Evolutionary conservation across 768 basidiomycete genomes (phyloP).

Genomic region (Mycena metata): DNA sequence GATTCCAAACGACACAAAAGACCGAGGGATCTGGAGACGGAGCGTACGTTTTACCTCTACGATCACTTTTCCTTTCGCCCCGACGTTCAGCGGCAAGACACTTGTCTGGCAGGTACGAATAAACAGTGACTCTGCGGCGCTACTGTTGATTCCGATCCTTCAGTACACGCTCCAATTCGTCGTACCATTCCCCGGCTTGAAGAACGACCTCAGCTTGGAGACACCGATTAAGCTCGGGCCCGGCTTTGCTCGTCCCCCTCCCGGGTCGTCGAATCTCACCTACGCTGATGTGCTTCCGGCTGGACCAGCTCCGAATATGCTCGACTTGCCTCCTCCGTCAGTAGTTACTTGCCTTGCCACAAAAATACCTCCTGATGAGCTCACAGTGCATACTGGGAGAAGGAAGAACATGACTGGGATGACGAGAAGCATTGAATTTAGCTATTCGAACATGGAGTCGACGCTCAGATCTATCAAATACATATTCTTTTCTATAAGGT

Average conservation of each 20-base stretch:
- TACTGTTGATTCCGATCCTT: neutral
- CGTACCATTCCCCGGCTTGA: conserved; percentile 19
- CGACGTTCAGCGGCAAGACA: conserved; percentile 7
- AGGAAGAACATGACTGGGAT: conserved; percentile 15
- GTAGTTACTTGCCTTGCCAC: neutral
- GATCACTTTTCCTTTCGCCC: conserved; percentile 17
- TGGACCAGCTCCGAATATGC: conserved; percentile 15
- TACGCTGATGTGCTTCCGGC: conserved; percentile 25
- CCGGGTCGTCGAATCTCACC: conserved; percentile 11
- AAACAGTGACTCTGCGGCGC: too few species aligned
- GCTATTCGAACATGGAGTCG: too few species aligned
- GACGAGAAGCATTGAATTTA: conserved; percentile 1
- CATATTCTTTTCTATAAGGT: too few species aligned
- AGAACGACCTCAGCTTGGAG: conserved; percentile 18
- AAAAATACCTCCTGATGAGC: neutral
- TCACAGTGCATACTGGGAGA: conserved; percentile 20
- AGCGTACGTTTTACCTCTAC: conserved; percentile 1
- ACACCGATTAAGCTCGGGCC: conserved; percentile 12
- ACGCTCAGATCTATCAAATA: too few species aligned
- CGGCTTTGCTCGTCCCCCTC: conserved; percentile 9
- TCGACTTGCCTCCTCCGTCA: conserved; percentile 26
- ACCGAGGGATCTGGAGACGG: conserved; percentile 11
- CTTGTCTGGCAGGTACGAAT: conserved; percentile 5
- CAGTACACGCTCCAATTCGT: conserved; percentile 19
- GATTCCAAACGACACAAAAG: conserved; percentile 16